Percentiles rank a stretch among this genome's conserved stretches.
Conservation (phyloP, 352 stramenopile genomes). For the Thraustochytrium sp. region DNA sequence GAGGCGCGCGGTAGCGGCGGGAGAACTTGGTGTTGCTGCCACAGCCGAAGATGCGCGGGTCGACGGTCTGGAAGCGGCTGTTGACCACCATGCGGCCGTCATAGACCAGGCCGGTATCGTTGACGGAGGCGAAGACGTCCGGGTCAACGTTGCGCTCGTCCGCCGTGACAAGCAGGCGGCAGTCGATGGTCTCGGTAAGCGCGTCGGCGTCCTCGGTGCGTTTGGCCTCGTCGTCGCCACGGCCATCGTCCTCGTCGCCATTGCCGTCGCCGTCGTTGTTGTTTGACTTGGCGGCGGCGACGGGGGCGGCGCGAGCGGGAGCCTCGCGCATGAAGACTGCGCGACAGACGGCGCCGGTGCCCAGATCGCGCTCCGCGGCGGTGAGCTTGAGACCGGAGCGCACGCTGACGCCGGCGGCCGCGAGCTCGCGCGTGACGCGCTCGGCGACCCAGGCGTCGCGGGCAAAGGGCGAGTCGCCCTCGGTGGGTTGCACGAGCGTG, state of each 20-base stretch:
- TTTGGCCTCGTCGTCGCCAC: background rate
- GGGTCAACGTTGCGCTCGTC: slow-evolving; percentile 73
- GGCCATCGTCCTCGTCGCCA: background rate
- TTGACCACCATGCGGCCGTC: slow-evolving; percentile 81
- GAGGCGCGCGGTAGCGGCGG: slow-evolving; percentile 65
- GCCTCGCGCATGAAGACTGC: background rate
- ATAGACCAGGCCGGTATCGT: slow-evolving; percentile 81
- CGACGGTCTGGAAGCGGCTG: slow-evolving; percentile 70
- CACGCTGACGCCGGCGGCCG: background rate
- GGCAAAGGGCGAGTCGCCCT: background rate
- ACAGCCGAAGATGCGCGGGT: slow-evolving; percentile 65
- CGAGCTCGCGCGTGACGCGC: background rate
- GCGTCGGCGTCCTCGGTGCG: background rate
- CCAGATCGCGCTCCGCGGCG: background rate
- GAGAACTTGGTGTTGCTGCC: slow-evolving; percentile 71
- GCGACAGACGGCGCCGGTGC: background rate
- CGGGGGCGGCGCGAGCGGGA: background rate
- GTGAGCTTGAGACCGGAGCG: background rate
- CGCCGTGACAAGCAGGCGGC: slow-evolving; percentile 68
- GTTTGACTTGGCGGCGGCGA: background rate
- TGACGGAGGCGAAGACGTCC: slow-evolving; percentile 78
- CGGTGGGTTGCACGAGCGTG: slow-evolving; percentile 40
- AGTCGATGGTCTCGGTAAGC: background rate
- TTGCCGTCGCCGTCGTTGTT: background rate
- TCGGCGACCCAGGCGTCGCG: background rate